Evolutionary conservation across 345 rosid genomes (phyloP).

Genomic region (Salix brachista): DNA sequence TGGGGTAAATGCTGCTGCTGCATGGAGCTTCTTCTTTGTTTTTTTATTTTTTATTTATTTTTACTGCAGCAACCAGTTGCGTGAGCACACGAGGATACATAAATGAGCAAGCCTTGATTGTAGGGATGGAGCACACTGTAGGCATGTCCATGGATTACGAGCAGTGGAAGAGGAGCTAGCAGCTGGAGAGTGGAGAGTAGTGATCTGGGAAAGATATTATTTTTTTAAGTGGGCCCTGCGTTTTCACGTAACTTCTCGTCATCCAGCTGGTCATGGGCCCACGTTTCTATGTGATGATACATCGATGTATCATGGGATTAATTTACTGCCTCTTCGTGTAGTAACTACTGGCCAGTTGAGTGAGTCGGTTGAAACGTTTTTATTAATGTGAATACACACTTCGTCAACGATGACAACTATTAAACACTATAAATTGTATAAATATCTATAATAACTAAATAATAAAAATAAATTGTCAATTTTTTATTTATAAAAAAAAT

Average conservation of each 20-base stretch:
- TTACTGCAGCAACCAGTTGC: constrained; percentile 44
- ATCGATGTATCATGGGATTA: constrained; percentile 1
- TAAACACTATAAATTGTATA: no score
- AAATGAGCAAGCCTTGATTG: constrained; percentile 11
- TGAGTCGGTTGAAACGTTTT: no score
- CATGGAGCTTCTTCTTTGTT: neutral
- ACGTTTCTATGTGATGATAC: neutral
- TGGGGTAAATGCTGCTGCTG: constrained; percentile 64
- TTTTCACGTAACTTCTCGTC: neutral
- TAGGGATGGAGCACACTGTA: constrained; percentile 16
- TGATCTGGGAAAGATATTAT: no score
- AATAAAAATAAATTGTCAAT: no score
- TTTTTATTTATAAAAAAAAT: no score
- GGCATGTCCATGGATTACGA: neutral
- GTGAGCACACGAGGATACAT: constrained; percentile 53
- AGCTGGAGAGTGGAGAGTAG: neutral
- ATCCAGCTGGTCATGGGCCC: neutral
- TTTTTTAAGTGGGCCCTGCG: neutral
- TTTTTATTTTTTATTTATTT: constrained; percentile 3
- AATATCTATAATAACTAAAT: no score
- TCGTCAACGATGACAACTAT: no score
- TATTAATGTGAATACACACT: no score
- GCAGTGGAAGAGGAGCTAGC: neutral
- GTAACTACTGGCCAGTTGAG: no score
- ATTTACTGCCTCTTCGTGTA: no score